Evolutionary conservation across 129 eudicot species (phyloP).

Genomic region (Tanacetum coccineum): DNA sequence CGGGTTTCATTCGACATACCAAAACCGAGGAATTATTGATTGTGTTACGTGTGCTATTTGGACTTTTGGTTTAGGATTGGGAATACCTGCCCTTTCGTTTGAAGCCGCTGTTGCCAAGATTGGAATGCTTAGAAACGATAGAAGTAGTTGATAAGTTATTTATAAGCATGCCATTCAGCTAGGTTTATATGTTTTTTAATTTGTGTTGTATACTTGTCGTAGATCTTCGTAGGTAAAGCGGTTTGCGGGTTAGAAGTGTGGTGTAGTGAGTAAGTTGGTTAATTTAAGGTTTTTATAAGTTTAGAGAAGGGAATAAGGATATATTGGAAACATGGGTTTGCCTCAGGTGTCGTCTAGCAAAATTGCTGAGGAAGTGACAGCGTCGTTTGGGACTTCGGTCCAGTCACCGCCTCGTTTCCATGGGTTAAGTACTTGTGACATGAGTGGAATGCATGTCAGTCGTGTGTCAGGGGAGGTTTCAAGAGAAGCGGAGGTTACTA

Average conservation of each 20-base stretch:
- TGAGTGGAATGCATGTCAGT: constrained; percentile 49
- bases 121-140: constrained; percentile 31
- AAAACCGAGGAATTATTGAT: constrained; percentile 29
- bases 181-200: constrained; percentile 16
- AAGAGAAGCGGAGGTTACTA: constrained; percentile 32
- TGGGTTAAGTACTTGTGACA: constrained; percentile 50
- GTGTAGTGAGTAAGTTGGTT: constrained; percentile 19
- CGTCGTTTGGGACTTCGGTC: constrained; percentile 57
- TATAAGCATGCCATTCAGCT: constrained; percentile 33
- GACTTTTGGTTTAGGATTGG: constrained; percentile 38
- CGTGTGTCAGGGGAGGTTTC: constrained; percentile 35
- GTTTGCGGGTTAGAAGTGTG: constrained; percentile 6
- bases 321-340: constrained; percentile 64
- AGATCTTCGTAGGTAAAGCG: constrained; percentile 16
- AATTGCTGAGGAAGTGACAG: constrained; percentile 58
- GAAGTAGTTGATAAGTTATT: constrained; percentile 21
- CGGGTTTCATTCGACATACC: constrained; percentile 27
- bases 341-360: constrained; percentile 61
- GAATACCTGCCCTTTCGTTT: constrained; percentile 29
- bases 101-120: constrained; percentile 34
- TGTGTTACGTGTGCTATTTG: constrained; percentile 34
- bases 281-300: constrained; percentile 7
- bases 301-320: constrained; percentile 5
- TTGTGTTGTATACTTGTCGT: constrained; percentile 9
- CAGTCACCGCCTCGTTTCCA: constrained; percentile 56